Percentiles rank a stretch among this genome's conserved stretches.
Evolutionary conservation across 1,284 basidiomycete species (phyloP).

Genomic region (Spongiforma sp.): DNA sequence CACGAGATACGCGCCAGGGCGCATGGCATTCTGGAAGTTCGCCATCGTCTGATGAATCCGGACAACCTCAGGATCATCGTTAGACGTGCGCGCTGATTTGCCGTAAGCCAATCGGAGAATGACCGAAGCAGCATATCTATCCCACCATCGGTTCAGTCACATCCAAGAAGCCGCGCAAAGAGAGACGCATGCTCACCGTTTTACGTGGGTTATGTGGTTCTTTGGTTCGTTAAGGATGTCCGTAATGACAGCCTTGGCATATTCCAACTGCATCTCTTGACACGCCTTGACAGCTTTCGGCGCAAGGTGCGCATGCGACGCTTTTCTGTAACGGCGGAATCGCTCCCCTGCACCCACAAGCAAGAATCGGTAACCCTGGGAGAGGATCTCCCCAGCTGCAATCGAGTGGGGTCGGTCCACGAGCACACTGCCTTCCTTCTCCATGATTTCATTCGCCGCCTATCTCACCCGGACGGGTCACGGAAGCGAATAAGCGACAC

Average conservation of each 20-base stretch:
- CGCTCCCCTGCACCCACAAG: constrained; percentile 23
- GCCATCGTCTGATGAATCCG: constrained; percentile 53
- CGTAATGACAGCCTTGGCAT: constrained; percentile 40
- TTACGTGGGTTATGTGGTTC: constrained; percentile 37
- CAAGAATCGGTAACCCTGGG: constrained; percentile 28
- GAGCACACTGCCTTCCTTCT: constrained; percentile 35
- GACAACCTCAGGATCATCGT: constrained; percentile 60
- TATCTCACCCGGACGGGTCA: constrained; percentile 8
- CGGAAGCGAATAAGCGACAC: not conserved
- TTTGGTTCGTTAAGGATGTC: constrained; percentile 44
- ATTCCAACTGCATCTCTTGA: constrained; percentile 38
- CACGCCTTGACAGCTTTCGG: constrained; percentile 39
- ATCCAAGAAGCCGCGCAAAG: not conserved
- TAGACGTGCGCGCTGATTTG: constrained; percentile 50
- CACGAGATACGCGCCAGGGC: constrained; percentile 60
- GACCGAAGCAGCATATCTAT: constrained; percentile 64
- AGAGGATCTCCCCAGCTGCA: constrained; percentile 33
- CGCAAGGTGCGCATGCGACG: constrained; percentile 43
- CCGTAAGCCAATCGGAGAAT: constrained; percentile 71
- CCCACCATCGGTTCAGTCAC: not conserved
- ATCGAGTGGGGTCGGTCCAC: constrained; percentile 36
- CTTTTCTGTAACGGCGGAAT: constrained; percentile 34
- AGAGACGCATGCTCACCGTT: constrained; percentile 24
- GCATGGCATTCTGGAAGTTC: constrained; percentile 52
- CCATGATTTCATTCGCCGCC: constrained; percentile 36